Evolutionary conservation across 768 basidiomycete genomes (phyloP), one percentile per base, ranked within the genome.

Genomic region (Trametes coccinea): DNA sequence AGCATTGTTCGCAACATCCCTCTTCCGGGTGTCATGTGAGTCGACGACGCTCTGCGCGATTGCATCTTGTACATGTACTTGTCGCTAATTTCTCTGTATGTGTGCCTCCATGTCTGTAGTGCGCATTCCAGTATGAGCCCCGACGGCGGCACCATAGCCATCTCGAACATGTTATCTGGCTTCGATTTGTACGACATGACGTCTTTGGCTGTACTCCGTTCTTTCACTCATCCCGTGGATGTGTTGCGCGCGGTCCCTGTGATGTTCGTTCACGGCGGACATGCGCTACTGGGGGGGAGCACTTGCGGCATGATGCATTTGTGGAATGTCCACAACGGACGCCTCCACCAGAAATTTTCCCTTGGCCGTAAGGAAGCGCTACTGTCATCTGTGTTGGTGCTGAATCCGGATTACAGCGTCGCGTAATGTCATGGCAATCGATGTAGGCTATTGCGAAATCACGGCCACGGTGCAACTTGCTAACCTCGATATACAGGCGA

Each of bases 101-200:
- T n/a, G n/a, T 27, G 22, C 27, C 13, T 53, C 47, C 6, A 45
- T n/a, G n/a, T n/a, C n/a, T n/a, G n/a, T n/a, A n/a, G 53, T 33
- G 53, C 14, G 5, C 31, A 39, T 5, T 22, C 46, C 4, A 49
- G 34, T 40, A 13, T 57, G 34, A 48, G 34, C 6, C 56, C 56
- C 7, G 46, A 48, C 11, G 46, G 46, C 22, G 16, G 34, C 3
- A 11, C 11, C 9, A 57, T 57, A 7, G 56, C 29, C 9, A 17
- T 57, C 16, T 48, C 56, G n/a, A 41, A 48, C 17, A 40, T 40
- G 56, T 34, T 27, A 11, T 48, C 39, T 4, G 56, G 56, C 4
- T 57, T 57, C 47, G 46, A 57, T 34, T 3, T 57, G 3, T 57
- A 57, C 29, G 37, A 57, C 17, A 17, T 57, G 47, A 29, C 17